Evolutionary conservation across 2,329 filamentous ascomycete genomes (phyloP).

Genomic region (Orbilia blumenaviensis): DNA sequence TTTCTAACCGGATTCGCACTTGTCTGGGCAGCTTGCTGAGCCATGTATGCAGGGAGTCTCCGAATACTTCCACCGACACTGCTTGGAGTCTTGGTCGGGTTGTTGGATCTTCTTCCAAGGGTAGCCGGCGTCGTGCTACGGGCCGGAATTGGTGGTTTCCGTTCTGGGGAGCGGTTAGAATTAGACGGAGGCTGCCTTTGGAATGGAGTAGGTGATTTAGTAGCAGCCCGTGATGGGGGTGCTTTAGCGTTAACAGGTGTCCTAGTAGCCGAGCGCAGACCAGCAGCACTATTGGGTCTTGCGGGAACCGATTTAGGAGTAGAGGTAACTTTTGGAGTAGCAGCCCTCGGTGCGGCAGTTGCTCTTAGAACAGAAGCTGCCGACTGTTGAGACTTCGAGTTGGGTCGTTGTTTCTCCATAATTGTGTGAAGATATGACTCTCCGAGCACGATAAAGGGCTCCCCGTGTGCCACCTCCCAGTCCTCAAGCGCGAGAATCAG

Average conservation of each 20-base stretch:
- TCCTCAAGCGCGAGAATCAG: conserved; percentile 79
- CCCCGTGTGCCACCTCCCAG: conserved; percentile 94
- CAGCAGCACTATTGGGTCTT: conserved; percentile 42
- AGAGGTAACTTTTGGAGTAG: conserved; percentile 18
- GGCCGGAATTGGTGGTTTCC: conserved; percentile 22
- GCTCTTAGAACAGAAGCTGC: conserved; percentile 41
- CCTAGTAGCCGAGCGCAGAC: conserved; percentile 31
- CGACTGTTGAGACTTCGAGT: conserved; percentile 38
- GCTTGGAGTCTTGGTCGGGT: conserved; percentile 45
- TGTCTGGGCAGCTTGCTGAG: conserved; percentile 38
- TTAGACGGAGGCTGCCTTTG: conserved; percentile 38
- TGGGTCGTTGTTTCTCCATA: conserved; percentile 50
- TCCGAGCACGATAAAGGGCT: conserved; percentile 91
- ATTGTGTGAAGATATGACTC: conserved; percentile 80
- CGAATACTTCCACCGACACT: conserved; percentile 46
- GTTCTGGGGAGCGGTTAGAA: conserved; percentile 42
- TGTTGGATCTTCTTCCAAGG: conserved; percentile 24
- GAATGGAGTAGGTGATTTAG: conserved; percentile 51
- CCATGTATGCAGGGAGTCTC: conserved; percentile 51
- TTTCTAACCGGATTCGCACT: conserved; percentile 18
- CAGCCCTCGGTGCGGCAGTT: conserved; percentile 29
- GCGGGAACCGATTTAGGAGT: conserved; percentile 37
- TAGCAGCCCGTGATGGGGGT: conserved; percentile 24
- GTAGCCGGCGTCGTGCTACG: conserved; percentile 49
- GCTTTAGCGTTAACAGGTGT: conserved; percentile 26